Conservation (phyloP, 179 eudicot genomes). For the Gypsophila paniculata region DNA sequence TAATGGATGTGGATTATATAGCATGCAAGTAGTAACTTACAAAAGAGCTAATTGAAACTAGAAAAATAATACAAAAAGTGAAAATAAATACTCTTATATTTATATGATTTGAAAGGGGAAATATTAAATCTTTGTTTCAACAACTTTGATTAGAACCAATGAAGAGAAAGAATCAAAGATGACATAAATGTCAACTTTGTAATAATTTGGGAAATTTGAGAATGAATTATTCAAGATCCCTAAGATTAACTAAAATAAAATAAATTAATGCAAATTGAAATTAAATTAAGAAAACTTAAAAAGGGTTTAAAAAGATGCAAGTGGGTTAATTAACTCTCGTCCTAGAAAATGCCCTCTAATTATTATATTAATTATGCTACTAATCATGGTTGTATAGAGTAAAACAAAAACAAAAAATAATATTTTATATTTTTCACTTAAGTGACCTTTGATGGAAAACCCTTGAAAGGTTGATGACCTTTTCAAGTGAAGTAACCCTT, state of each 20-base stretch:
- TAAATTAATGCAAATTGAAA: neutral
- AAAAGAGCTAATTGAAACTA: too few species aligned
- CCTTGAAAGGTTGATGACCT: slow-evolving; percentile 12
- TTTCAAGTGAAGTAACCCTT: neutral
- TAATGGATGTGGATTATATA: neutral
- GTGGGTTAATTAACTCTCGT: slow-evolving; percentile 1
- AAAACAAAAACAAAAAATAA: too few species aligned
- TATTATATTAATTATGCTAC: too few species aligned
- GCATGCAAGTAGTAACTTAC: too few species aligned
- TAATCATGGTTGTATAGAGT: slow-evolving; percentile 2
- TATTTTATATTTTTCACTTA: neutral
- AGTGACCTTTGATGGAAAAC: slow-evolving; percentile 11
- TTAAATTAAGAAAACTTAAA: neutral
- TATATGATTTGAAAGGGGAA: neutral
- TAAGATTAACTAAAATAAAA: too few species aligned
- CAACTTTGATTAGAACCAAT: neutral
- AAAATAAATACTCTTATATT: neutral
- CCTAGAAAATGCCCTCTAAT: neutral
- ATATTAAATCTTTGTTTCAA: neutral
- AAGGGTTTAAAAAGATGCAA: neutral
- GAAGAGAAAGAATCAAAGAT: neutral
- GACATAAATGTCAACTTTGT: slow-evolving; percentile 6
- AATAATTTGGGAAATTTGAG: slow-evolving; percentile 1
- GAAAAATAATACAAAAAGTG: too few species aligned
- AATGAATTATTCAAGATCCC: neutral